These are phyloP conservation scores for Fusarium graminum DNA, from an alignment of 2,329 filamentous ascomycete genomes.

Conservation along the genomic window DNA sequence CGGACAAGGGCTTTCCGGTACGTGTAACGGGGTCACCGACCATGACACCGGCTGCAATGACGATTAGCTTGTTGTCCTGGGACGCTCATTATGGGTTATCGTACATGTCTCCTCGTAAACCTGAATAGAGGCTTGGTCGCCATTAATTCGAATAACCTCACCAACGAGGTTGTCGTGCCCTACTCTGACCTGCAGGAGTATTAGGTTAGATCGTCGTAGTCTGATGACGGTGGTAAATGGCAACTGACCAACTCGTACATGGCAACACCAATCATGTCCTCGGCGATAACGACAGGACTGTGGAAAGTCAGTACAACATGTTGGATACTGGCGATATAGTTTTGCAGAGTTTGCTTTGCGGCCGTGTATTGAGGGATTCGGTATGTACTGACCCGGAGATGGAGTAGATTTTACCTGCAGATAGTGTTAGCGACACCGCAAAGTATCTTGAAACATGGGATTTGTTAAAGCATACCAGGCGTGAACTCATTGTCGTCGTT, in stretches of 20 bases:
- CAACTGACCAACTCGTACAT: slow-evolving; percentile 95
- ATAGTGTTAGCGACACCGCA: slow-evolving; percentile 46
- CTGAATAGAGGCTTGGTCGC: slow-evolving; percentile 96
- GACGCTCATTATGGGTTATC: slow-evolving; percentile 44
- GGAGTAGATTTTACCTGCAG: slow-evolving; percentile 71
- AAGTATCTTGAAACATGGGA: slow-evolving; percentile 23
- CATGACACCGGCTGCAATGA: slow-evolving; percentile 83
- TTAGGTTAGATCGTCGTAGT: slow-evolving; percentile 26
- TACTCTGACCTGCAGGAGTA: slow-evolving; percentile 78
- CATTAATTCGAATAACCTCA: slow-evolving; percentile 98
- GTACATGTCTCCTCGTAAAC: slow-evolving; percentile 98
- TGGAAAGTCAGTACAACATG: slow-evolving; percentile 50
- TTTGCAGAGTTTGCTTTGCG: slow-evolving; percentile 18
- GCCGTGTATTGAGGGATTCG: slow-evolving; percentile 6
- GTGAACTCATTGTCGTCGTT: slow-evolving; percentile 55
- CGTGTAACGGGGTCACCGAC: slow-evolving; percentile 93
- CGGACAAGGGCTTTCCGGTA: slow-evolving; percentile 95
- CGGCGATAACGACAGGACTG: slow-evolving; percentile 93
- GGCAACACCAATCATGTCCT: slow-evolving; percentile 98
- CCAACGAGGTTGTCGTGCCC: slow-evolving; percentile 92
- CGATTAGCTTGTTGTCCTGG: slow-evolving; percentile 35
- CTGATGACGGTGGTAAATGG: slow-evolving; percentile 16
- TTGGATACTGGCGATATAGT: slow-evolving; percentile 4
- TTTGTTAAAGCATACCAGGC: slow-evolving; percentile 54
- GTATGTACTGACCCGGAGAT: slow-evolving; percentile 68